Base-by-base conservation (phyloP, 2,329 filamentous ascomycete genomes). In the Clarireedia sp. region DNA sequence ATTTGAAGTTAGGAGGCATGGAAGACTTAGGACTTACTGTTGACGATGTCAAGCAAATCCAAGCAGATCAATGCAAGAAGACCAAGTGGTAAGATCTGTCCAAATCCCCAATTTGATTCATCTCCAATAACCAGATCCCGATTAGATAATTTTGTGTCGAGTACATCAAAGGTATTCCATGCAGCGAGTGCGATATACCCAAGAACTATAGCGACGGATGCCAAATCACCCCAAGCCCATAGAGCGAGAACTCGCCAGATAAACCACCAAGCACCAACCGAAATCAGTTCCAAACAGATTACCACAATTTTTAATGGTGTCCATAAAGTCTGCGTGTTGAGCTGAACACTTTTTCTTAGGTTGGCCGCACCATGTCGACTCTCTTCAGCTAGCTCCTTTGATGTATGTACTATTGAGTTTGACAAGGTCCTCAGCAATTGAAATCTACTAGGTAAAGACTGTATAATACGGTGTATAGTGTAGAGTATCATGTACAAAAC, bases 61-160 rank as follows among this genome's bases (percentile, higher is more conserved):
- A 60, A 43, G 12, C 54, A 41, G 12, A 59, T 43, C 9, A 59
- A 17, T 24, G 51, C 52, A 17, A 60, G 38, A 16, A 60, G 23
- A 3, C 46, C 52, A n/a, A 59, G 36, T 2, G 59, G 57, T 29
- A 60, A 17, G 17, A 60, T 45, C 21, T 59, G 59, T 3, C 59
- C 59, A 44, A 59, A 59, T 0, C 59, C 59, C 59, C 59, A 60
- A 16, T 24, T 43, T 4, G 43, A 40, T 38, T 60, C 59, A 49
- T 57, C 43, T 36, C 54, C 57, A 8, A 38, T 23, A 17, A 57
- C 29, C 17, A 59, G 41, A 17, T n/a, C 7, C 10, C n/a, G 17
- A 29, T 60, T 60, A 1, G 58, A 60, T 8, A 51, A 12, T 23
- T 59, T 60, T 10, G 54, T 17, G 19, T 60, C 58, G 9, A 60